phyloP scores from a whole-genome alignment of 2,329 filamentous ascomycete genomes.

The Orbilia javanica region DNA sequence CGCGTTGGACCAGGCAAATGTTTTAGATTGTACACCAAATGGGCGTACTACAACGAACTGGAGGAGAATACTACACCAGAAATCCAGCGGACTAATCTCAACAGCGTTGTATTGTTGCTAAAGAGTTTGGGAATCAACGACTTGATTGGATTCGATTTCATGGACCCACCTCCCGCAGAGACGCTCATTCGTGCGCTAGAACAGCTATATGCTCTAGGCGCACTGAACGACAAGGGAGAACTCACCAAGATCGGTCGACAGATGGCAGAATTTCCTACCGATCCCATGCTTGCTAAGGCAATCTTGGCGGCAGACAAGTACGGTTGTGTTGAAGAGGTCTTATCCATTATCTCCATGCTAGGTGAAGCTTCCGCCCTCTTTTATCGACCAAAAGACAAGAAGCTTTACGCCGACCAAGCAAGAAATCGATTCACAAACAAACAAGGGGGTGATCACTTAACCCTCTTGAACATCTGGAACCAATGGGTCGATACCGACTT shows the following conservation, averaged over 20 bases:
- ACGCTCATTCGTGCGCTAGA: slow-evolving; percentile 90
- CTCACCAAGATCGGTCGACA: slow-evolving; percentile 91
- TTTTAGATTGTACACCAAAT: slow-evolving; percentile 93
- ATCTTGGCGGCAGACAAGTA: slow-evolving; percentile 89
- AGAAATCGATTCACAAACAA: slow-evolving; percentile 88
- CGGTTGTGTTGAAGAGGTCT: slow-evolving; percentile 91
- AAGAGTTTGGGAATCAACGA: slow-evolving; percentile 94
- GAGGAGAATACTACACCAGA: slow-evolving; percentile 92
- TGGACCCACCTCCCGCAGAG: slow-evolving; percentile 91
- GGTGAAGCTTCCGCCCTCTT: slow-evolving; percentile 89
- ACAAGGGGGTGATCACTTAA: slow-evolving; percentile 90
- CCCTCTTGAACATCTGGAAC: slow-evolving; percentile 91
- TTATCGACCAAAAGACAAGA: slow-evolving; percentile 96
- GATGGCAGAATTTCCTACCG: slow-evolving; percentile 94
- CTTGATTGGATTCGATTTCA: slow-evolving; percentile 92
- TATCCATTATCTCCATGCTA: slow-evolving; percentile 95
- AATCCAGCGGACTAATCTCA: slow-evolving; percentile 90
- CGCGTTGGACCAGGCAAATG: slow-evolving; percentile 93
- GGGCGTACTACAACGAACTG: slow-evolving; percentile 93
- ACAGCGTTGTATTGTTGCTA: slow-evolving; percentile 83
- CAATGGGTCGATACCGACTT: slow-evolving; percentile 96
- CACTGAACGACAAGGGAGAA: slow-evolving; percentile 87
- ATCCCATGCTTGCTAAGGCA: slow-evolving; percentile 90
- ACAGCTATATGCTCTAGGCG: slow-evolving; percentile 89
- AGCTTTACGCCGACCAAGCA: slow-evolving; percentile 92